Evolutionary conservation across 1,284 basidiomycete genomes (phyloP), one percentile per base, ranked within the genome.

Genomic region (Earliella scabrosa): DNA sequence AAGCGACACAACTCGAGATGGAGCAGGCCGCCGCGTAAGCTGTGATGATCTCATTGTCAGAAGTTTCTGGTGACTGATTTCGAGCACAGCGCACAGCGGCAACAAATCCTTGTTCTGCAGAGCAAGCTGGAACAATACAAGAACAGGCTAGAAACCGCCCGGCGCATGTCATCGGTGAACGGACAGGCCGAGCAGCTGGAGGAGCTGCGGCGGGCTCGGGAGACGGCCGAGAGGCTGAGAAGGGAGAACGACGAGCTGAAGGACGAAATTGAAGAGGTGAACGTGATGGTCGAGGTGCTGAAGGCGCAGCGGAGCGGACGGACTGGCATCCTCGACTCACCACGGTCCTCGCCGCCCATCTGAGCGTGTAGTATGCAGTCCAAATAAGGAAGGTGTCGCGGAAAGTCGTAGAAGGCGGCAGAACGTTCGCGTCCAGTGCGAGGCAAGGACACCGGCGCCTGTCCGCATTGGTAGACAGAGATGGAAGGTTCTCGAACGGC

Each of bases 231-330:
- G 36, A 77, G 73, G 53, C 65, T 92, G 46, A 74, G 76, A 27
- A 81, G 82, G 24, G 81, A 88, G 60, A 89, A 89, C 54, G 71
- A 71, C 6, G 77, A 82, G 18, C 64, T 88, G 58, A 78, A 78
- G 52, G 85, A 87, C 24, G 83, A 88, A 64, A 71, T 88, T 41
- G 87, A 91, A 59, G 90, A 93, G 65, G 71, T 90, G 72, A 81
- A 79, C 52, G 86, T 82, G 24, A 88, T 86, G 78, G 73, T 90
- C n/a, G 87, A 90, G 65, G 66, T 83, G 24, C 67, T 90, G 63
- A 87, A 80, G 64, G 80, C 74, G 47, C 81, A 84, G 63, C 68
- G 79, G 46, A 77, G 74, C 48, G 79, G 82, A 20, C 75, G 72
- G 52, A 75, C 71, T 36, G 60, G 60, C 3, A 46, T 57, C 20